A percentile compares a stretch with the other conserved stretches of the same genome.
phyloP scores from a whole-genome alignment of 257 asterid species.

The Cinchona pubescens region DNA sequence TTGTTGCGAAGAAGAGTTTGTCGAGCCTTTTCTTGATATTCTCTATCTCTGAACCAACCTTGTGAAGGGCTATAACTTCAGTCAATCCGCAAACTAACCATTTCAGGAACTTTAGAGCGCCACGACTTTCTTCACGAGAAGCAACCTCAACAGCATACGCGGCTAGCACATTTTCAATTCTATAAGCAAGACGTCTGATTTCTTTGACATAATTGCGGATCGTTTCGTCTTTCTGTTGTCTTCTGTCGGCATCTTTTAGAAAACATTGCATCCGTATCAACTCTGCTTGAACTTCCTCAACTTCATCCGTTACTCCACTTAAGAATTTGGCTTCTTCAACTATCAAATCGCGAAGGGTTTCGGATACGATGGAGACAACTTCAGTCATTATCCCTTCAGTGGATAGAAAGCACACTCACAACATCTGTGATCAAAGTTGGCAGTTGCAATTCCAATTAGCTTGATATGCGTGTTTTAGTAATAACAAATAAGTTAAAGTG shows the following conservation, averaged over 20 bases:
- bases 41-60: background rate
- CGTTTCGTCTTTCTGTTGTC: background rate
- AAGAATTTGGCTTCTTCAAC: background rate
- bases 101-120: background rate
- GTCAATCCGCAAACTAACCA: background rate
- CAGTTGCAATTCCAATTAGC: too few relatives aligned
- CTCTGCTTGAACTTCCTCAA: background rate
- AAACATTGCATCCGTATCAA: background rate
- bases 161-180: background rate
- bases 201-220: background rate
- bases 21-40: background rate
- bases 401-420: too few relatives aligned
- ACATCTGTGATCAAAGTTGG: too few relatives aligned
- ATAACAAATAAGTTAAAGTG: too few relatives aligned
- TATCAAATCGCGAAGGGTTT: too few relatives aligned
- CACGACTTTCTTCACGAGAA: background rate
- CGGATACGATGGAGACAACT: too few relatives aligned
- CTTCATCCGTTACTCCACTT: slow-evolving; percentile 16
- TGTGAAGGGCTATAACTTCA: background rate
- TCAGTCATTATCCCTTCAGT: too few relatives aligned
- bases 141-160: background rate
- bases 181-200: background rate
- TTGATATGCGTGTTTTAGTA: too few relatives aligned
- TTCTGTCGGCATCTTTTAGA: background rate
- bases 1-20: background rate